phyloP scores from a whole-genome alignment of 2,329 filamentous ascomycete species.

The Malbranchea cinnamomea region DNA sequence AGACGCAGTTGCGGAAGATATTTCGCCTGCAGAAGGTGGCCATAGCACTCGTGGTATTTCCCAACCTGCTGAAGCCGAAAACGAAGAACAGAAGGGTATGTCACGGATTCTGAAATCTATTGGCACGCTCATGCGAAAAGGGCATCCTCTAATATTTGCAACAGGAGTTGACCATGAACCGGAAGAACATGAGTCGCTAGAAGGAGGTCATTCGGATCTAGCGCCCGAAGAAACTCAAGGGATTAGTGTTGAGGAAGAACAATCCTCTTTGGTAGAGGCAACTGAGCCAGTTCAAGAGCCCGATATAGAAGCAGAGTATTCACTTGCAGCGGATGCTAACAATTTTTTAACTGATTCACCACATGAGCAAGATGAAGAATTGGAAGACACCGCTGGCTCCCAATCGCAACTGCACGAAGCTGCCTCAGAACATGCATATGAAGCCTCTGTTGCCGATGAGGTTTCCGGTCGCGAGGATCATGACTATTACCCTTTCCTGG shows the following conservation, averaged over 20 bases:
- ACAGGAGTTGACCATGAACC: neutral
- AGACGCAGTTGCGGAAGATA: conserved; percentile 3
- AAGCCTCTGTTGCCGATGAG: neutral
- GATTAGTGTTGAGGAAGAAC: conserved; percentile 7
- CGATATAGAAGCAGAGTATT: conserved; percentile 1
- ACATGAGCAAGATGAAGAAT: neutral
- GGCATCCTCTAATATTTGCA: neutral
- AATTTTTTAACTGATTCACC: neutral
- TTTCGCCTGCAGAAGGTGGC: conserved; percentile 5
- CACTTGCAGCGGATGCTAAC: neutral
- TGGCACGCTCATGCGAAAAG: too few relatives aligned
- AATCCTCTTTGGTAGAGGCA: neutral
- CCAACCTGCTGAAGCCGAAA: conserved; percentile 4
- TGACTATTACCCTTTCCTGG: too few relatives aligned
- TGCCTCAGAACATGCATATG: neutral
- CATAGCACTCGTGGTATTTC: conserved; percentile 9
- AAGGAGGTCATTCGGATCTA: neutral
- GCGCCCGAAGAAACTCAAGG: conserved; percentile 7
- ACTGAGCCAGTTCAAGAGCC: conserved; percentile 1
- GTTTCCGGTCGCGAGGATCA: neutral
- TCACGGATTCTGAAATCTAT: too few relatives aligned
- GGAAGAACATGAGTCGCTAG: conserved; percentile 3
- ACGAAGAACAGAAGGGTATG: neutral
- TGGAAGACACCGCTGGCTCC: neutral
- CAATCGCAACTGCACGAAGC: neutral